phyloP scores from a whole-genome alignment of 2,329 filamentous ascomycete genomes.

The Colletotrichum cuscutae region DNA sequence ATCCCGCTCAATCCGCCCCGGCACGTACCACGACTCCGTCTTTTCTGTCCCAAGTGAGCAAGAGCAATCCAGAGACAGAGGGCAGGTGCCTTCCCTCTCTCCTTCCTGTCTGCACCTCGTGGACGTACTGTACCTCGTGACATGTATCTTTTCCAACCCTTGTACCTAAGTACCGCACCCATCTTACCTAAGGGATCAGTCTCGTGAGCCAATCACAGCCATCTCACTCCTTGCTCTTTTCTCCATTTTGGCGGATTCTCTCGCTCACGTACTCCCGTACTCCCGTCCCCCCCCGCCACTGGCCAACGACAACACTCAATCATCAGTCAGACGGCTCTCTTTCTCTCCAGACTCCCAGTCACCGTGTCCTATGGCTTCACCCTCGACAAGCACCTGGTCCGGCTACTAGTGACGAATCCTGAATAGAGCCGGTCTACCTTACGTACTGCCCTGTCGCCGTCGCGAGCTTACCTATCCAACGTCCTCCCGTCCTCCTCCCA shows the following conservation, averaged over 20 bases:
- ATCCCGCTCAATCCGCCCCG: slow-evolving; percentile 23
- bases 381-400: not conserved
- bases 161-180: not conserved
- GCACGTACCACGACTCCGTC: slow-evolving; percentile 32
- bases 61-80: not conserved
- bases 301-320: too few species aligned
- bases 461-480: slow-evolving; percentile 13
- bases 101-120: not conserved
- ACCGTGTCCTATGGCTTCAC: not conserved
- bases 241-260: not conserved
- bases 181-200: not conserved
- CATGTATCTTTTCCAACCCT: not conserved
- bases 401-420: not conserved
- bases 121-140: not conserved
- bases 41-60: not conserved
- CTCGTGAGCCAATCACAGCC: not conserved
- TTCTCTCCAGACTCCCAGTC: too few species aligned
- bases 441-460: not conserved
- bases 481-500: slow-evolving; percentile 21
- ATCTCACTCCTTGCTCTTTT: not conserved
- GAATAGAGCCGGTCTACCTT: not conserved
- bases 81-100: not conserved
- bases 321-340: too few species aligned
- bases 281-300: not conserved
- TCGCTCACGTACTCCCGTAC: not conserved